Evolutionary conservation across 306 rosid genomes (phyloP).

Genomic region (Astragalus glycyphyllos): DNA sequence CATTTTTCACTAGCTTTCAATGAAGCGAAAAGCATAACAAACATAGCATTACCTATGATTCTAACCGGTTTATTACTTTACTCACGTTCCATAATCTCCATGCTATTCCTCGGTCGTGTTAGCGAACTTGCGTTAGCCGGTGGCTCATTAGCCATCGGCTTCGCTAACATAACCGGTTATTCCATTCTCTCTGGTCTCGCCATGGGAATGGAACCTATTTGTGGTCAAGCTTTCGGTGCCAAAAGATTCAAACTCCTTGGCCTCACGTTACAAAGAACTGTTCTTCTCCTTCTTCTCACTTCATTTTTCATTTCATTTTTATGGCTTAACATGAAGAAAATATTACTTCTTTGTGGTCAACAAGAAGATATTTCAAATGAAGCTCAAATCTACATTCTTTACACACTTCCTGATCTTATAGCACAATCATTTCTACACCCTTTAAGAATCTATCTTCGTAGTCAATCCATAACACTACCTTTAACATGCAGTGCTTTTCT

Average conservation of each 20-base stretch:
- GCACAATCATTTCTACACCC: slow-evolving; percentile 82
- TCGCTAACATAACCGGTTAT: slow-evolving; percentile 89
- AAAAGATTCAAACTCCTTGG: slow-evolving; percentile 78
- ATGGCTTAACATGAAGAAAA: slow-evolving; percentile 75
- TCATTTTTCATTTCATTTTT: slow-evolving; percentile 61
- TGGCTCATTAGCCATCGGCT: slow-evolving; percentile 85
- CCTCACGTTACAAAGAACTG: slow-evolving; percentile 70
- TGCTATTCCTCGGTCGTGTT: slow-evolving; percentile 85
- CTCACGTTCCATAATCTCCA: slow-evolving; percentile 86
- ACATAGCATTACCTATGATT: slow-evolving; percentile 74
- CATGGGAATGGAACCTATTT: slow-evolving; percentile 96
- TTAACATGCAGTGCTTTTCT: slow-evolving; percentile 70
- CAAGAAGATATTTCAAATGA: slow-evolving; percentile 58
- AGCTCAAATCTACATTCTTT: slow-evolving; percentile 77
- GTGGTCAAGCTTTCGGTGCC: slow-evolving; percentile 95
- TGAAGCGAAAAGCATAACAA: slow-evolving; percentile 61
- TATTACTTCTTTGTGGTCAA: slow-evolving; percentile 71
- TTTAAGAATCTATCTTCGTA: slow-evolving; percentile 72
- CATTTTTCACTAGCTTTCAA: slow-evolving; percentile 43
- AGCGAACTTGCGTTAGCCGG: slow-evolving; percentile 81
- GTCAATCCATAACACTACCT: slow-evolving; percentile 81
- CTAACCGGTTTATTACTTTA: slow-evolving; percentile 74
- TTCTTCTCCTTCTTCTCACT: slow-evolving; percentile 65
- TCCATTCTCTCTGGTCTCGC: slow-evolving; percentile 91
- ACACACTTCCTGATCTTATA: slow-evolving; percentile 80